Evolutionary conservation across 2,329 filamentous ascomycete species (phyloP).

Genomic region (Exophiala sp.): DNA sequence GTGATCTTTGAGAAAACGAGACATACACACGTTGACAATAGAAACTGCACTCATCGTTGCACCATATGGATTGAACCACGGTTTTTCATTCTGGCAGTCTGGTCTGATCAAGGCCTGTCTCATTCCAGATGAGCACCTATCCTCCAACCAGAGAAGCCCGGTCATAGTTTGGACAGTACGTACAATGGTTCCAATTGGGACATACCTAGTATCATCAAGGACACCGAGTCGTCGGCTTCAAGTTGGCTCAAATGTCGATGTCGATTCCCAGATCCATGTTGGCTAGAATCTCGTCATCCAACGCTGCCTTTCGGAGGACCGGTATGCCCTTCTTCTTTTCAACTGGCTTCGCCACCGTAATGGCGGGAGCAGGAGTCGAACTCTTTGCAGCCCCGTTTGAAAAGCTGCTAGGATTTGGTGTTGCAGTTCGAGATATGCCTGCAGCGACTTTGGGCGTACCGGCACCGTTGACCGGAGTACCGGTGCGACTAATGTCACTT

Average conservation of each 20-base stretch:
- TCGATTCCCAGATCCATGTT: conserved; percentile 86
- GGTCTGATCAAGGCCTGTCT: too few relatives aligned
- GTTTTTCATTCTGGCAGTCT: too few relatives aligned
- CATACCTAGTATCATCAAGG: too few relatives aligned
- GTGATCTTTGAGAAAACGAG: too few relatives aligned
- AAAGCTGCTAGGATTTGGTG: conserved; percentile 25
- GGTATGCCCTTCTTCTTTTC: conserved; percentile 48
- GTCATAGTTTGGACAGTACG: too few relatives aligned
- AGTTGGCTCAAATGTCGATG: conserved; percentile 65
- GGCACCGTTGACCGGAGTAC: conserved; percentile 46
- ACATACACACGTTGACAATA: too few relatives aligned
- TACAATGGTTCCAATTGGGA: too few relatives aligned
- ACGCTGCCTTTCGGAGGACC: conserved; percentile 68
- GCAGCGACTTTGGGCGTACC: conserved; percentile 45
- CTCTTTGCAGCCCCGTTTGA: conserved; percentile 22
- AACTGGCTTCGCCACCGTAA: conserved; percentile 27
- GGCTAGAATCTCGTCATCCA: conserved; percentile 90
- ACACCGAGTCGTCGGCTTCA: not conserved
- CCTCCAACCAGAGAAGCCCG: too few relatives aligned
- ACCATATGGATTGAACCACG: too few relatives aligned
- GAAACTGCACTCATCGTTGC: too few relatives aligned
- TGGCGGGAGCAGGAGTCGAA: conserved; percentile 15
- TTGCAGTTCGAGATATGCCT: conserved; percentile 34
- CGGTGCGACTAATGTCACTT: conserved; percentile 42
- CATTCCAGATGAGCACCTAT: too few relatives aligned